phyloP scores from a whole-genome alignment of 2,329 filamentous ascomycete species.

The Aspergillus pseudoglaucus region DNA sequence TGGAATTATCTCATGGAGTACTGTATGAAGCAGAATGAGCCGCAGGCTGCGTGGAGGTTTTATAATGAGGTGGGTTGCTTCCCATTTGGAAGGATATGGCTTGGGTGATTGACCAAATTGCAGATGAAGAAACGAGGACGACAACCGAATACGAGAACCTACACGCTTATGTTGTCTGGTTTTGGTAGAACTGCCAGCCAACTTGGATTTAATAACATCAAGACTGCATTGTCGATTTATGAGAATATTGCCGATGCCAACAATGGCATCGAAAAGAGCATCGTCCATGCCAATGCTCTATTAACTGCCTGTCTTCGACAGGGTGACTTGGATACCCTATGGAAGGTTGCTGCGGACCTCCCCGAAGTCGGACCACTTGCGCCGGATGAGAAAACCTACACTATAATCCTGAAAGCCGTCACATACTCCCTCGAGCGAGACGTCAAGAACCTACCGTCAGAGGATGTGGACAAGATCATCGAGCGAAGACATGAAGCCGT shows the following conservation, averaged over 20 bases:
- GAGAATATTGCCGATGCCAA: constrained; percentile 62
- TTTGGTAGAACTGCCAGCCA: constrained; percentile 55
- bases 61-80: constrained; percentile 67
- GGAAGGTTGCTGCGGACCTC: constrained; percentile 66
- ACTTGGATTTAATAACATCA: constrained; percentile 47
- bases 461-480: constrained; percentile 21
- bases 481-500: constrained; percentile 41
- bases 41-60: constrained; percentile 65
- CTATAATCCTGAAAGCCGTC: constrained; percentile 74
- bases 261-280: constrained; percentile 61
- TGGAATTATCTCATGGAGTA: constrained; percentile 85
- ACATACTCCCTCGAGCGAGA: constrained; percentile 40
- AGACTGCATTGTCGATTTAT: constrained; percentile 69
- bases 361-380: constrained; percentile 57
- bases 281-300: constrained; percentile 83
- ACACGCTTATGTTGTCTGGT: constrained; percentile 74
- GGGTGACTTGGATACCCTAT: constrained; percentile 71
- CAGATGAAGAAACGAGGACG: constrained; percentile 94
- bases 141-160: constrained; percentile 73
- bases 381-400: constrained; percentile 69
- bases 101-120: background rate
- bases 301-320: constrained; percentile 72
- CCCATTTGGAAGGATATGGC: background rate
- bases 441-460: constrained; percentile 22
- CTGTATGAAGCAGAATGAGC: constrained; percentile 54